Conservation (phyloP, 176 grass and related monocot species). For the Zoysia pacifica region DNA sequence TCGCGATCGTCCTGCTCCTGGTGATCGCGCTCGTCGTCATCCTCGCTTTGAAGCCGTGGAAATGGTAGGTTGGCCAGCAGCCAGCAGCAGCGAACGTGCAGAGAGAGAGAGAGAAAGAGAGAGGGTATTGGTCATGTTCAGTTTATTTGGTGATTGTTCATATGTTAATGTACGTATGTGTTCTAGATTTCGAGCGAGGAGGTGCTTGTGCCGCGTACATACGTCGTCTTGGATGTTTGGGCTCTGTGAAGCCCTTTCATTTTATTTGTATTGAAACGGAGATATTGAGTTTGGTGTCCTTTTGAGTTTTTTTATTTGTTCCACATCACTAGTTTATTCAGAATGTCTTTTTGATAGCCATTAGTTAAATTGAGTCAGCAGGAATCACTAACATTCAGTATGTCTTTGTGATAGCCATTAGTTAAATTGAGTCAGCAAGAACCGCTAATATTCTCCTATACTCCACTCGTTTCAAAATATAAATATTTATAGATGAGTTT, state of each 20-base stretch:
- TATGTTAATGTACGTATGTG: constrained; percentile 4
- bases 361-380: too few species aligned
- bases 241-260: not conserved
- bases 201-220: not conserved
- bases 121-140: not conserved
- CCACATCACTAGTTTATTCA: too few species aligned
- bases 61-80: constrained; percentile 4
- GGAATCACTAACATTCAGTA: too few species aligned
- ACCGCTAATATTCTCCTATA: too few species aligned
- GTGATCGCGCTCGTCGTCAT: constrained; percentile 52
- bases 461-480: too few species aligned
- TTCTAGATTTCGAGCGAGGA: constrained; percentile 18
- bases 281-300: not conserved
- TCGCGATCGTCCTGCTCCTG: constrained; percentile 65
- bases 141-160: not conserved
- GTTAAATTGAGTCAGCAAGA: too few species aligned
- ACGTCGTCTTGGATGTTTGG: not conserved
- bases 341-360: too few species aligned
- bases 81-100: not conserved
- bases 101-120: not conserved
- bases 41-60: constrained; percentile 58
- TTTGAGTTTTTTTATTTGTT: constrained; percentile 10
- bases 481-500: too few species aligned
- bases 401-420: too few species aligned
- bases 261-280: not conserved